Evolutionary conservation across 768 basidiomycete species (phyloP).

Genomic region (Tylopilus felleus): DNA sequence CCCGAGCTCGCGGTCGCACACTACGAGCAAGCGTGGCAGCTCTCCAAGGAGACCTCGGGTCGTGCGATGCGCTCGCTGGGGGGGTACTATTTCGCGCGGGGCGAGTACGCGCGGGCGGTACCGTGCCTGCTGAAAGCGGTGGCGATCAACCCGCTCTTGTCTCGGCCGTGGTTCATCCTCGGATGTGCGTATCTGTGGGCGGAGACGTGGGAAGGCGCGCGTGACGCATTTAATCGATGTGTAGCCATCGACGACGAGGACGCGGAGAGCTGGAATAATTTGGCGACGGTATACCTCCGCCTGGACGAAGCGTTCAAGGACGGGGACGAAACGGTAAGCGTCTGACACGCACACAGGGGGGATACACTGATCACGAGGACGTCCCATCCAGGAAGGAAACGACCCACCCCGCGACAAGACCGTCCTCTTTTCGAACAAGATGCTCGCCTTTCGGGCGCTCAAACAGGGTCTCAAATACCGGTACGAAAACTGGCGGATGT

Average conservation of each 20-base stretch:
- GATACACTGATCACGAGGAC: constrained; percentile 7
- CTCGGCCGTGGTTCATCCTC: constrained; percentile 95
- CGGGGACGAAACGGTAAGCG: constrained; percentile 11
- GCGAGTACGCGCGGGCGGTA: constrained; percentile 61
- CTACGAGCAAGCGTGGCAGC: constrained; percentile 80
- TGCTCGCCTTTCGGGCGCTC: constrained; percentile 89
- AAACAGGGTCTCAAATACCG: constrained; percentile 81
- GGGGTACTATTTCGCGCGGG: constrained; percentile 70
- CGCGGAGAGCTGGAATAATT: constrained; percentile 96
- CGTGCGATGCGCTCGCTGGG: constrained; percentile 92
- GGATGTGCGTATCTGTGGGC: constrained; percentile 84
- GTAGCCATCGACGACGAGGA: constrained; percentile 94
- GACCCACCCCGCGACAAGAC: constrained; percentile 22
- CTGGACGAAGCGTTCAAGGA: constrained; percentile 50
- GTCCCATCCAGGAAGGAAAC: constrained; percentile 23
- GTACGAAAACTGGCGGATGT: constrained; percentile 96
- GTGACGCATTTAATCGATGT: constrained; percentile 79
- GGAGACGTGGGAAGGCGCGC: constrained; percentile 83
- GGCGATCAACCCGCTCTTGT: constrained; percentile 81
- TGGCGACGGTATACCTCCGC: constrained; percentile 91
- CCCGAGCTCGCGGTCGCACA: constrained; percentile 63
- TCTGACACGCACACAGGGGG: no score
- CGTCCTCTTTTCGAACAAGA: constrained; percentile 69
- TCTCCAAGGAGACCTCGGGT: constrained; percentile 78
- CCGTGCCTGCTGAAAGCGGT: constrained; percentile 70